Evolutionary conservation across 176 grass and related monocot genomes (phyloP).

Genomic region (Melocanna baccifera): DNA sequence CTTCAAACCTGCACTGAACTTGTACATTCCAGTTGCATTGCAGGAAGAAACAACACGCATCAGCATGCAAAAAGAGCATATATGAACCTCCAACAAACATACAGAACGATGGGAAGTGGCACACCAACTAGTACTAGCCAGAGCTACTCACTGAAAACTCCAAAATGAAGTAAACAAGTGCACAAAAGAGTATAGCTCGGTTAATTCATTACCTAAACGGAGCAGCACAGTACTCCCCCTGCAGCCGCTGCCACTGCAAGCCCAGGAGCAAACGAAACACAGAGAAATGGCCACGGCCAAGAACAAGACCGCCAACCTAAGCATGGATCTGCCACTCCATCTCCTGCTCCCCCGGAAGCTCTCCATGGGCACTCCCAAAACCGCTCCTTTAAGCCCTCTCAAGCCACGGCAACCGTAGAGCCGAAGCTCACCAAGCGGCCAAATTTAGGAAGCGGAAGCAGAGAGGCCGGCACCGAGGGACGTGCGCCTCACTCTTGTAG

Average conservation of each 20-base stretch:
- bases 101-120: not conserved
- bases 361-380: conserved; percentile 40
- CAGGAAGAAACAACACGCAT: not conserved
- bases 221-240: not conserved
- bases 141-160: not conserved
- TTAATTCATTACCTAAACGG: conserved; percentile 39
- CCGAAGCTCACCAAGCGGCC: conserved; percentile 10
- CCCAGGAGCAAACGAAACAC: conserved; percentile 24
- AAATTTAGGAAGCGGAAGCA: conserved; percentile 27
- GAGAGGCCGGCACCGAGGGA: not conserved
- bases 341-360: not conserved
- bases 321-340: conserved; percentile 29
- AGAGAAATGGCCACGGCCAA: conserved; percentile 26
- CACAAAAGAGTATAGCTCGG: not conserved
- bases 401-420: conserved; percentile 15
- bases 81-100: not conserved
- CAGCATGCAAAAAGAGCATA: not conserved
- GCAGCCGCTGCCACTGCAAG: not conserved
- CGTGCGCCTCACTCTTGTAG: conserved; percentile 4
- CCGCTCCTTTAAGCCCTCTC: not conserved
- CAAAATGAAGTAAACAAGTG: not conserved
- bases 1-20: not conserved
- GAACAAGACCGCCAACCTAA: conserved; percentile 30
- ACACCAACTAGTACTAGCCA: not conserved
- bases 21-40: not conserved